phyloP scores from a whole-genome alignment of 306 rosid species.

The Notholithocarpus densiflorus region DNA sequence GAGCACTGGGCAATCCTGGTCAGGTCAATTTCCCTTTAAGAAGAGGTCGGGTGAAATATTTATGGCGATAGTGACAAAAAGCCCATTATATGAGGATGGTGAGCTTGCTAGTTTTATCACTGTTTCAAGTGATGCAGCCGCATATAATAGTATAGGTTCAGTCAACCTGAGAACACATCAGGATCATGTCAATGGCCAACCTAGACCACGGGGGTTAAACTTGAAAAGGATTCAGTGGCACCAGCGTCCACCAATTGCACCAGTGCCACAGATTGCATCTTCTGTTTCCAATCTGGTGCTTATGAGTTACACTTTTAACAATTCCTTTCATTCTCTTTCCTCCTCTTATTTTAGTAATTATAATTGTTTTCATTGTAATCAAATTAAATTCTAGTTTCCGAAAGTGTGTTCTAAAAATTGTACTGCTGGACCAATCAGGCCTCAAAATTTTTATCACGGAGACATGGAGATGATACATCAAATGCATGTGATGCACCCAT shows the following conservation, averaged over 20 bases:
- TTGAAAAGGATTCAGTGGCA: slow-evolving; percentile 47
- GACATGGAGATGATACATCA: slow-evolving; percentile 26
- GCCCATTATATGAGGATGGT: slow-evolving; percentile 56
- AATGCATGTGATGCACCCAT: slow-evolving; percentile 9
- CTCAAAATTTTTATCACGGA: slow-evolving; percentile 38
- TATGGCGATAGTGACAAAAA: slow-evolving; percentile 55
- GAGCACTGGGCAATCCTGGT: slow-evolving; percentile 52
- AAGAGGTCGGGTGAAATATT: slow-evolving; percentile 63
- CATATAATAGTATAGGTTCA: slow-evolving; percentile 24
- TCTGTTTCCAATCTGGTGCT: slow-evolving; percentile 73
- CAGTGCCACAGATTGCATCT: slow-evolving; percentile 56
- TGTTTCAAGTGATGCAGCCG: slow-evolving; percentile 58
- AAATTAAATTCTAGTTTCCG: slow-evolving; percentile 8
- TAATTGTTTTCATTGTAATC: background rate
- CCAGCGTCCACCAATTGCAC: slow-evolving; percentile 41
- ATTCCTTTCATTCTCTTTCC: slow-evolving; percentile 7
- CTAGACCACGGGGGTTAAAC: slow-evolving; percentile 32
- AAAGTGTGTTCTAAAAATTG: background rate
- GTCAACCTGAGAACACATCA: slow-evolving; percentile 25
- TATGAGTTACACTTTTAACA: slow-evolving; percentile 3
- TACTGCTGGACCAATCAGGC: slow-evolving; percentile 38
- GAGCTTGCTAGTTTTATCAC: slow-evolving; percentile 51
- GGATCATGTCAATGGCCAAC: slow-evolving; percentile 25
- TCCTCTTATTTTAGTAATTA: background rate
- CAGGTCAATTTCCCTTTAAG: slow-evolving; percentile 72